Evolutionary conservation across 495 filamentous ascomycete genomes (phyloP).

Genomic region (Staphylotrichum longicolle): DNA sequence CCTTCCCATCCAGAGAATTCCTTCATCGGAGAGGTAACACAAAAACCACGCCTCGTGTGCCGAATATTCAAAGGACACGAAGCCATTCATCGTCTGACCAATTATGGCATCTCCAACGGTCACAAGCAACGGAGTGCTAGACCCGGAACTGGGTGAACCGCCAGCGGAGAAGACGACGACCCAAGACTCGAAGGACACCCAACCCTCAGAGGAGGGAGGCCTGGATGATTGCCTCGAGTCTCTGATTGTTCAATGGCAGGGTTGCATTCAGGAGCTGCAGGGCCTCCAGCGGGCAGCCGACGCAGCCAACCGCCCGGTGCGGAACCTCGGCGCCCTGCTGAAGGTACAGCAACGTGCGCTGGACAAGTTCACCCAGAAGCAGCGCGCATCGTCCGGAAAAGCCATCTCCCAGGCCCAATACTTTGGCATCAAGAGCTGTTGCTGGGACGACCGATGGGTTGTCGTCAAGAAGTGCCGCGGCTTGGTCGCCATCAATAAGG

Average conservation of each 20-base stretch:
- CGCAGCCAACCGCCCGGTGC: constrained; percentile 21
- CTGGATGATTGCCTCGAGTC: constrained; percentile 23
- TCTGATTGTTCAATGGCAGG: constrained; percentile 28
- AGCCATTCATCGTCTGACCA: no score
- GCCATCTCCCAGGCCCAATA: constrained; percentile 30
- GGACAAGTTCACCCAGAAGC: constrained; percentile 29
- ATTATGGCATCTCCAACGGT: no score
- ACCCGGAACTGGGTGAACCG: no score
- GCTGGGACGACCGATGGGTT: constrained; percentile 34
- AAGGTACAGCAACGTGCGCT: constrained; percentile 34
- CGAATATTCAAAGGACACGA: no score
- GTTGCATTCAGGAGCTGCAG: constrained; percentile 30
- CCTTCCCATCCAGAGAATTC: no score
- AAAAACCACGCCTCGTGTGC: no score
- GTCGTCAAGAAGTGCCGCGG: constrained; percentile 35
- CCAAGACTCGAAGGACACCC: no score
- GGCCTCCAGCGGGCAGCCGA: constrained; percentile 24
- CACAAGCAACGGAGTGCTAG: no score
- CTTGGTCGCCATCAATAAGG: constrained; percentile 34
- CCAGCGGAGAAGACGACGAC: no score
- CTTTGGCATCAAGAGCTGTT: constrained; percentile 32
- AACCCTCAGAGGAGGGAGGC: no score
- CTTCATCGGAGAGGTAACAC: no score
- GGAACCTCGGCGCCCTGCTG: constrained; percentile 26
- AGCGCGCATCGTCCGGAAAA: neutral